phyloP scores from a whole-genome alignment of 179 eudicot genomes.

The Nepenthes alata region DNA sequence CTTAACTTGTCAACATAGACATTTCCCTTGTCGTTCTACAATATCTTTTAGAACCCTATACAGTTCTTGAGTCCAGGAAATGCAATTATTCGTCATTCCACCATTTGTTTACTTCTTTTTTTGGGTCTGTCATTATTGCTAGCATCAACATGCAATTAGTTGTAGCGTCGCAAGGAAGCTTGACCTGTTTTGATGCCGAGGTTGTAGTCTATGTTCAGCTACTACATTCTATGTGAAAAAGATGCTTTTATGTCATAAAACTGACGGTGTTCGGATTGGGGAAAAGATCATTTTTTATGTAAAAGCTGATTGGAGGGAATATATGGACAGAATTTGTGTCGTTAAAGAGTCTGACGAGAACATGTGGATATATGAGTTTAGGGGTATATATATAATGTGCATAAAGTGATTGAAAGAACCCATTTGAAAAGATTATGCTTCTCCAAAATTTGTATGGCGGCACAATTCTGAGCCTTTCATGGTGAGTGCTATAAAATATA shows the following conservation, averaged over 20 bases:
- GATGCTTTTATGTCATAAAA: neutral
- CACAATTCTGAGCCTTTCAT: too few relatives aligned
- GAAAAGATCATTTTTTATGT: neutral
- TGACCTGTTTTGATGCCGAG: too few relatives aligned
- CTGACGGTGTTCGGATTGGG: neutral
- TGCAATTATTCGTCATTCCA: neutral
- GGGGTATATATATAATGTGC: neutral
- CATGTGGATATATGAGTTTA: slow-evolving; percentile 1
- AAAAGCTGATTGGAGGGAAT: slow-evolving; percentile 8
- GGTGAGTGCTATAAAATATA: too few relatives aligned
- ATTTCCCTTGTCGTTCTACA: neutral
- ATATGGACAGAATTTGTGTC: slow-evolving; percentile 9
- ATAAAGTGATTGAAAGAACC: slow-evolving; percentile 3
- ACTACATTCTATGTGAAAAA: slow-evolving; percentile 1
- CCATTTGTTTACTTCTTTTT: neutral
- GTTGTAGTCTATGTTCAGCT: neutral
- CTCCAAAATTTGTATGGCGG: neutral
- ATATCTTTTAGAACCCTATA: neutral
- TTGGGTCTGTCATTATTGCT: neutral
- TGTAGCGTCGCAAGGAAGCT: neutral
- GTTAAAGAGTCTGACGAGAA: neutral
- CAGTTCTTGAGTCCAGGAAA: neutral
- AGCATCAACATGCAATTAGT: neutral
- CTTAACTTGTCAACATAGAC: neutral
- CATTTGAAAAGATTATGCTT: slow-evolving; percentile 2